Evolutionary conservation across 1,284 basidiomycete species (phyloP).

Genomic region (Amylostereum chailletii): DNA sequence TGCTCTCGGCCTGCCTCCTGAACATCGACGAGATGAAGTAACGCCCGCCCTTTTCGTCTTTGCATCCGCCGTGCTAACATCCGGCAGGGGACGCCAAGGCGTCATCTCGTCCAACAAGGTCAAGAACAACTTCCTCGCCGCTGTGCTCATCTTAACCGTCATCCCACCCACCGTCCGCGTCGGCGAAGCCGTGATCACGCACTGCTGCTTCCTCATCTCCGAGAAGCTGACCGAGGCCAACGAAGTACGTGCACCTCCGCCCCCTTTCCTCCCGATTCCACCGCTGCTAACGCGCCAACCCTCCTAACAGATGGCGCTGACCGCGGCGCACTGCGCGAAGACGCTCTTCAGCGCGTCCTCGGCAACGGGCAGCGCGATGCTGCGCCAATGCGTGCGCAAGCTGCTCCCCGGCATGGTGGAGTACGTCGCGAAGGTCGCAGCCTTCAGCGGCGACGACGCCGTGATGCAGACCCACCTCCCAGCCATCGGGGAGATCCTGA

Average conservation of each 20-base stretch:
- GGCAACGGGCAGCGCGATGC: slow-evolving; percentile 49
- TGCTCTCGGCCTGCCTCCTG: slow-evolving; percentile 77
- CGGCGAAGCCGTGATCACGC: slow-evolving; percentile 74
- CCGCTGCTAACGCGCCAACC: slow-evolving; percentile 5
- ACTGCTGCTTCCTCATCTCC: slow-evolving; percentile 77
- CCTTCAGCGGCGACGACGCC: slow-evolving; percentile 43
- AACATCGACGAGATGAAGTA: slow-evolving; percentile 91
- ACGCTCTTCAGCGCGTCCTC: slow-evolving; percentile 63
- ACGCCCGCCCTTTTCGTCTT: slow-evolving; percentile 17
- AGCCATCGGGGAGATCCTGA: slow-evolving; percentile 74
- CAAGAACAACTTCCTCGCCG: slow-evolving; percentile 85
- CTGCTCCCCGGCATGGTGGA: slow-evolving; percentile 77
- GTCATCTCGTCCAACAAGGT: slow-evolving; percentile 73
- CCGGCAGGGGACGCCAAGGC: slow-evolving; percentile 68
- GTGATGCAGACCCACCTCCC: slow-evolving; percentile 47
- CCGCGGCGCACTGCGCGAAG: slow-evolving; percentile 83
- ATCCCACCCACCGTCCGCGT: slow-evolving; percentile 63
- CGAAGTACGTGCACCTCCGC: slow-evolving; percentile 43
- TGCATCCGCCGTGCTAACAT: slow-evolving; percentile 5
- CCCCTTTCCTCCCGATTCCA: slow-evolving; percentile 4
- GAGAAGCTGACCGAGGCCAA: slow-evolving; percentile 62
- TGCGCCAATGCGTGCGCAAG: slow-evolving; percentile 66
- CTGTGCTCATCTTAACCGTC: slow-evolving; percentile 80
- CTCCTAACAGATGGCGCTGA: slow-evolving; percentile 58
- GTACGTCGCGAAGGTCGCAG: slow-evolving; percentile 65